phyloP scores from a whole-genome alignment of 2,329 filamentous ascomycete genomes.

The Teratosphaeria zuluensis region DNA sequence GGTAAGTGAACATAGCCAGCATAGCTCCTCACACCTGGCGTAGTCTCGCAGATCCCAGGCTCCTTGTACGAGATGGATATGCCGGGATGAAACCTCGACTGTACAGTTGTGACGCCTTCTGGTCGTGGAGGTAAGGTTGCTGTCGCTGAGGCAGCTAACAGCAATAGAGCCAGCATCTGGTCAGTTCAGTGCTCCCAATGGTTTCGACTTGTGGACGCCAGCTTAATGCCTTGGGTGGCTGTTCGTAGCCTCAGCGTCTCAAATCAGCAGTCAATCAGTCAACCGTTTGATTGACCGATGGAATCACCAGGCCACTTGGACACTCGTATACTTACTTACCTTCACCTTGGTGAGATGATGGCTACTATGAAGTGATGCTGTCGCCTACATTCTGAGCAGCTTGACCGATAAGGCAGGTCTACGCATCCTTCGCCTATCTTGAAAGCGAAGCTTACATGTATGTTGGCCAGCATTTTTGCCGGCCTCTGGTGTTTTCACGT shows the following conservation, averaged over 20 bases:
- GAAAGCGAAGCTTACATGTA: too few species aligned
- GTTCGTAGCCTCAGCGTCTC: too few species aligned
- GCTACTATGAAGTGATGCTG: background rate
- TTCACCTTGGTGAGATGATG: too few species aligned
- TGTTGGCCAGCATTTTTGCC: too few species aligned
- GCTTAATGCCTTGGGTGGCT: too few species aligned
- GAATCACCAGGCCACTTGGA: too few species aligned
- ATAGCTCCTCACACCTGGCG: conserved; percentile 42
- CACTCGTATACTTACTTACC: too few species aligned
- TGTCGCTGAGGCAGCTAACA: background rate
- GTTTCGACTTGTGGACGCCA: too few species aligned
- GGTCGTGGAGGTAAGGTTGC: conserved; percentile 2
- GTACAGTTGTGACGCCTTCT: conserved; percentile 6
- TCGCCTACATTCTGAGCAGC: background rate
- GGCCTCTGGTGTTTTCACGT: too few species aligned
- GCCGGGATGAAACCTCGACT: conserved; percentile 15
- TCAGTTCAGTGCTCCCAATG: too few species aligned
- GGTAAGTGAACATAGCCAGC: conserved; percentile 30
- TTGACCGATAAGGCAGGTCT: background rate
- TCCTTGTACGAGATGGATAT: conserved; percentile 43
- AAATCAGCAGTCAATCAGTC: too few species aligned
- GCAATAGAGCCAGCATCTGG: background rate
- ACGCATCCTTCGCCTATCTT: background rate
- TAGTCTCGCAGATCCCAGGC: conserved; percentile 45
- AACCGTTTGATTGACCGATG: too few species aligned